Base-by-base conservation (phyloP, 257 asterid species). In the Scutellaria baicalensis region DNA sequence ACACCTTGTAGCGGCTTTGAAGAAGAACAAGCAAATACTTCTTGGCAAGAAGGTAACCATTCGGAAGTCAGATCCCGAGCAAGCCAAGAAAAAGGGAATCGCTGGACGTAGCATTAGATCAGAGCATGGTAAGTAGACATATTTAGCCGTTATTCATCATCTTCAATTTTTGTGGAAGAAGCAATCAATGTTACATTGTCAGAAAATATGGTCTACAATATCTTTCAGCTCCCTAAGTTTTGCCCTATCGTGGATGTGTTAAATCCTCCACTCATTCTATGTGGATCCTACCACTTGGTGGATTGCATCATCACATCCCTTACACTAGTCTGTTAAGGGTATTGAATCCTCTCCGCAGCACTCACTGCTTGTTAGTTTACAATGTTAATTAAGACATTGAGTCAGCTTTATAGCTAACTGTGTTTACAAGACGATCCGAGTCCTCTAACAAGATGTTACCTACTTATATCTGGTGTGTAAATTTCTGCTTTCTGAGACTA, bases 1-100 rank as follows among this genome's bases (percentile, higher is more conserved):
- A 61, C 97, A 89, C 85, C 97, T 94, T 69, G 77, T 82, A 42
- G 86, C 88, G 9, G 97, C 97, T 9, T 12, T 89, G 77, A 82
- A 82, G 74, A 94, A 88, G 89, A 91, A 86, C 81, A 91, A 70
- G 74, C 84, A 85, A 50, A 80, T 27, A 23, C 71, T 89, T 59
- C 73, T 82, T 21, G 97, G 96, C 68, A 94, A 85, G 80, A 89
- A 73, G 66, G 16, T 94, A 39, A 91, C 95, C 75, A 63, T 94
- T 75, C 75, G 84, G 54, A 89, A 78, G 78, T 89, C 99, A 12
- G 88, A 89, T 72, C 99, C 97, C 13, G 74, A 73, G 70, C 84
- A 77, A 78, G 86, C 89, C 75, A 81, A 80, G 69, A 87, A 68
- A 81, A 88, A 78, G 69, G 82, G 70, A 71, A 70, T 21, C 43